phyloP scores from a whole-genome alignment of 2,329 filamentous ascomycete species.

The Colletotrichum tropicale region DNA sequence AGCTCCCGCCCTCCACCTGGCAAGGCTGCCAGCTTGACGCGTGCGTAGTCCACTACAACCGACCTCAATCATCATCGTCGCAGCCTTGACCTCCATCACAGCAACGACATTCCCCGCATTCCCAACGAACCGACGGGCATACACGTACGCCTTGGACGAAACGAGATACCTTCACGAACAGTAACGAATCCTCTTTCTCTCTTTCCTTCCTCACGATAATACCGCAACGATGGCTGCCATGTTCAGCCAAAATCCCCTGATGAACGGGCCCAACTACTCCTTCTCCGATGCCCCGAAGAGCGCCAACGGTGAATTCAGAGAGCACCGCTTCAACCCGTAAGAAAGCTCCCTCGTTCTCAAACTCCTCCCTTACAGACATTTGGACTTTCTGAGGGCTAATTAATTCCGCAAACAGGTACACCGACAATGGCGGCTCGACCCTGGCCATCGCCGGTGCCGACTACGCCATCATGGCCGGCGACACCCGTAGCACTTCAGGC shows the following conservation, averaged over 20 bases:
- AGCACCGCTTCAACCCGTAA: slow-evolving; percentile 94
- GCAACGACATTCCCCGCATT: slow-evolving; percentile 4
- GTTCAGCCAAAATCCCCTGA: slow-evolving; percentile 73
- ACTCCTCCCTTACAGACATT: not conserved
- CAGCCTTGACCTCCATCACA: slow-evolving; percentile 12
- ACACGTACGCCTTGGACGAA: not conserved
- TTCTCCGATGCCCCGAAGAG: slow-evolving; percentile 65
- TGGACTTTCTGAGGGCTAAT: not conserved
- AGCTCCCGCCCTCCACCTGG: slow-evolving; percentile 16
- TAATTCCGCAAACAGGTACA: slow-evolving; percentile 68
- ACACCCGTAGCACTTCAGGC: slow-evolving; percentile 93
- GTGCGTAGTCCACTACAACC: slow-evolving; percentile 28
- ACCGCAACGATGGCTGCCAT: slow-evolving; percentile 62
- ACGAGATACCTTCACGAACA: not conserved
- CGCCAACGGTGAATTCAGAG: slow-evolving; percentile 58
- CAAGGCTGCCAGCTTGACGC: slow-evolving; percentile 60
- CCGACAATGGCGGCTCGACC: slow-evolving; percentile 96
- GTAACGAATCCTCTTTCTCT: not conserved
- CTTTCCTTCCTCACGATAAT: slow-evolving; percentile 8
- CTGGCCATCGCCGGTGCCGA: slow-evolving; percentile 92
- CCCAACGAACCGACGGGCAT: slow-evolving; percentile 17
- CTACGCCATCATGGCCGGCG: slow-evolving; percentile 96
- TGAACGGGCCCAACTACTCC: slow-evolving; percentile 74
- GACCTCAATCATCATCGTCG: slow-evolving; percentile 29
- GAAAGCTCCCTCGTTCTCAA: slow-evolving; percentile 32